Evolutionary conservation across 169 alveolate genomes (phyloP), one percentile per base, ranked within the genome.

Genomic region (Plasmodium gallinaceum): DNA sequence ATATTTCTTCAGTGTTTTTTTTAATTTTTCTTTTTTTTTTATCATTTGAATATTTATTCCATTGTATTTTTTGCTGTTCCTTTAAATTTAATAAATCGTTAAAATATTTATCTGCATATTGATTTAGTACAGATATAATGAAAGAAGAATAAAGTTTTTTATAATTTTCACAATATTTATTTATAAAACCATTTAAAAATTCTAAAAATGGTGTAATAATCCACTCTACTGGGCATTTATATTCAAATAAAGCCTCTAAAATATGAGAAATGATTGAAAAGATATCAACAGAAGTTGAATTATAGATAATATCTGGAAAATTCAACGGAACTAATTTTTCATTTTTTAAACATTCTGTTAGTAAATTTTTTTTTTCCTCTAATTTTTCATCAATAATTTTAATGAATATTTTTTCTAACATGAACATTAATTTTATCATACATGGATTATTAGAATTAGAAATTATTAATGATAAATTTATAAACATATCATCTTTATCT

Each of bases 171-270:
- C 92, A 86, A 52, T 86, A 86, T 5, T 71, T 74, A 43, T 22
- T 86, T 20, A 86, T 86, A 71, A 86, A 86, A 9, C 45, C 45
- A 60, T 86, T 70, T 8, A 86, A 24, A 14, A 86, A 86, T 20
- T 70, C 88, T 5, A 86, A 37, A 72, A 86, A 86, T 0, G 92
- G 92, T 1, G 87, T 71, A 12, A 86, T 64, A 39, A 86, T 71
- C 92, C 92, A 86, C 58, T 86, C 92, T 3, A 86, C 69, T 45
- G 92, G 92, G 16, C 86, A 86, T 12, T 69, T 86, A 65, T 86
- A 86, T 46, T 71, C 68, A 57, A 86, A 86, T 10, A 86, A 61
- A 0, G 48, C 78, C 14, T 86, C 92, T 52, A 86, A 86, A 60
- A 86, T 86, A 14, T 64, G 57, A n/a, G 66, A 86, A 24, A 86